phyloP scores from a whole-genome alignment of 257 asterid species.

The Fraxinus quadrangulata region DNA sequence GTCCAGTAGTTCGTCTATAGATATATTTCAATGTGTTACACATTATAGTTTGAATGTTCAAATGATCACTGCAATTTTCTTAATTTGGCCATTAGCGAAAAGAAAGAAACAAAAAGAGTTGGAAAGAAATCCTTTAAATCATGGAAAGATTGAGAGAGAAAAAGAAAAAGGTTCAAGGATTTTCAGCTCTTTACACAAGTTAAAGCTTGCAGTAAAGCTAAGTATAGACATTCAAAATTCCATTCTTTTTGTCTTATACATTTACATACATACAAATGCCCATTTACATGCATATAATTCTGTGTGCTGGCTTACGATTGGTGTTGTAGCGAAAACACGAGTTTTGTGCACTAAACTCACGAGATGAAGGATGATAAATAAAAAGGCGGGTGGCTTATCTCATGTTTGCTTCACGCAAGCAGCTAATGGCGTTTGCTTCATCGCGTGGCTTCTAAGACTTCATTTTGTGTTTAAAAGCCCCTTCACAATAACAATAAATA shows the following conservation, averaged over 20 bases:
- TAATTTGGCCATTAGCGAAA: constrained; percentile 24
- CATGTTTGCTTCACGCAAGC: constrained; percentile 99
- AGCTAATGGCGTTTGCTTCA: constrained; percentile 87
- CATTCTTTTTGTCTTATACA: constrained; percentile 15
- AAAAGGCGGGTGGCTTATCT: constrained; percentile 79
- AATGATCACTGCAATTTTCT: background rate
- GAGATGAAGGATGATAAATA: constrained; percentile 56
- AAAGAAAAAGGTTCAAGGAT: constrained; percentile 39
- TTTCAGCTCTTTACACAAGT: constrained; percentile 59
- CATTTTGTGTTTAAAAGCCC: constrained; percentile 49
- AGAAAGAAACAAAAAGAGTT: constrained; percentile 33
- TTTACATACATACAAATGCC: background rate
- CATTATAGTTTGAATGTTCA: background rate
- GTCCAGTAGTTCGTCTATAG: too few species aligned
- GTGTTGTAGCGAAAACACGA: constrained; percentile 44
- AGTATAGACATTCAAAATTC: constrained; percentile 6
- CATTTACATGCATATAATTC: background rate
- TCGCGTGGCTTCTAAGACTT: constrained; percentile 98
- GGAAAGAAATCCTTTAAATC: constrained; percentile 36
- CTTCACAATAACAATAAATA: constrained; percentile 33
- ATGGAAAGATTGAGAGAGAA: constrained; percentile 36
- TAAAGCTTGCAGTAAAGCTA: constrained; percentile 45
- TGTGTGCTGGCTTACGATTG: background rate
- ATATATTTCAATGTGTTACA: background rate
- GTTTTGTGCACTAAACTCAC: constrained; percentile 63